A percentile compares a stretch with the other conserved stretches of the same genome.
Conservation (phyloP, 805 yeast species). For the Kodamaea nitidulidarum region DNA sequence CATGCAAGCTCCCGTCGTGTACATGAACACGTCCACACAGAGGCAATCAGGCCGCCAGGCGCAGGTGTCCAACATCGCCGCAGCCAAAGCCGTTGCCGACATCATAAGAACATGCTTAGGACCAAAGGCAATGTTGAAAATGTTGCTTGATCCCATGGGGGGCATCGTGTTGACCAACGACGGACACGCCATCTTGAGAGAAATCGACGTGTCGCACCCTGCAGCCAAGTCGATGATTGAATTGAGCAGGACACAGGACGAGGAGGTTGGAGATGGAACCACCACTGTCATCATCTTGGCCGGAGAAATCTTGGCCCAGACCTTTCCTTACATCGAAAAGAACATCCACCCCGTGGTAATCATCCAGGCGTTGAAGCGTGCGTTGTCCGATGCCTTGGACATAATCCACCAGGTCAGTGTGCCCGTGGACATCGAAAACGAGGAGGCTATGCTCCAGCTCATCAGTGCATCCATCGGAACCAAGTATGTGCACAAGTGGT, state of each 20-base stretch:
- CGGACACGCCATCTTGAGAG: slow-evolving; percentile 97
- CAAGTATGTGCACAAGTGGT: slow-evolving; percentile 88
- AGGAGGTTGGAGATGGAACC: slow-evolving; percentile 98
- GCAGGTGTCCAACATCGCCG: slow-evolving; percentile 93
- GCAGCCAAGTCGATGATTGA: slow-evolving; percentile 99
- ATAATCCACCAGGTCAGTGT: slow-evolving; percentile 78
- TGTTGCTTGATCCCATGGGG: slow-evolving; percentile 95
- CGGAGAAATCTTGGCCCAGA: slow-evolving; percentile 93
- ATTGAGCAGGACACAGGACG: slow-evolving; percentile 94
- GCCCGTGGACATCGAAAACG: slow-evolving; percentile 81
- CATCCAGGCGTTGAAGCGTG: slow-evolving; percentile 89
- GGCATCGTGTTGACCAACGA: slow-evolving; percentile 96
- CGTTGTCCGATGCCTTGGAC: slow-evolving; percentile 84
- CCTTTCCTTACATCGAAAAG: slow-evolving; percentile 90
- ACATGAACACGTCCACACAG: slow-evolving; percentile 73
- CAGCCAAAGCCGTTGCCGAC: slow-evolving; percentile 99
- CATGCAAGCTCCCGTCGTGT: slow-evolving; percentile 48
- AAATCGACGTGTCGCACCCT: slow-evolving; percentile 96
- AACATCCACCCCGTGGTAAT: slow-evolving; percentile 96
- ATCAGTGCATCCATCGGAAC: slow-evolving; percentile 94
- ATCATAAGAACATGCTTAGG: slow-evolving; percentile 97
- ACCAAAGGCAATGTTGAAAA: slow-evolving; percentile 97
- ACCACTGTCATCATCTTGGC: slow-evolving; percentile 96
- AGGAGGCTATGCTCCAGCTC: slow-evolving; percentile 79
- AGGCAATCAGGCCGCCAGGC: slow-evolving; percentile 97